phyloP scores from a whole-genome alignment of 2,329 filamentous ascomycete species.

The Apiospora rasikravindrae region DNA sequence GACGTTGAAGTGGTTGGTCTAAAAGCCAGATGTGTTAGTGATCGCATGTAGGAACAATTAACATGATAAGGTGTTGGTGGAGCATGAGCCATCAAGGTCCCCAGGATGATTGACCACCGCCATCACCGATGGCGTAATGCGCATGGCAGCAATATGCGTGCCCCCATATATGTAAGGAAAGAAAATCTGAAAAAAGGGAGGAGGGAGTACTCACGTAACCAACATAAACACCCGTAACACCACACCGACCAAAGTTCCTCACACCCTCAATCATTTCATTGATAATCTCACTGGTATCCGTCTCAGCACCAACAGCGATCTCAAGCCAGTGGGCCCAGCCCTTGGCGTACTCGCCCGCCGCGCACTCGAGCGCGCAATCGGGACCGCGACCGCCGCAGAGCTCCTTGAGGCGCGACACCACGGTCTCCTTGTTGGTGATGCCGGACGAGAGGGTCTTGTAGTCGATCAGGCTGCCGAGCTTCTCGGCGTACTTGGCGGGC shows the following conservation, averaged over 20 bases:
- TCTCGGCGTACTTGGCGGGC: conserved; percentile 50
- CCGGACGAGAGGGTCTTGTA: conserved; percentile 65
- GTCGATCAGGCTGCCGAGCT: conserved; percentile 69
- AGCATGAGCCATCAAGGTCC: conserved; percentile 17
- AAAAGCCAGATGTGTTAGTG: too few relatives aligned
- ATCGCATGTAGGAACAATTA: neutral
- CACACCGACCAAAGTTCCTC: conserved; percentile 73
- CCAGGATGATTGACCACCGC: too few relatives aligned
- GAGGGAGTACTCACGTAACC: conserved; percentile 54
- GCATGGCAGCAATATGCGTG: too few relatives aligned
- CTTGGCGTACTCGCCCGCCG: conserved; percentile 65
- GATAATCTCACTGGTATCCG: conserved; percentile 80
- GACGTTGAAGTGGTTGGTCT: conserved; percentile 84
- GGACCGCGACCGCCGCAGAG: conserved; percentile 74
- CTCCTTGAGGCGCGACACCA: conserved; percentile 75
- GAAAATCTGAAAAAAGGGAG: neutral
- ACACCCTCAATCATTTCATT: conserved; percentile 83
- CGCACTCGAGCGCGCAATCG: conserved; percentile 67
- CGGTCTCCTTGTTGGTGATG: conserved; percentile 62
- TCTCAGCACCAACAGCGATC: conserved; percentile 71
- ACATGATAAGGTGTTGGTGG: neutral
- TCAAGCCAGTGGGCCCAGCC: conserved; percentile 65
- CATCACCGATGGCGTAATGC: too few relatives aligned
- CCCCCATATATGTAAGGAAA: too few relatives aligned
- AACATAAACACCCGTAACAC: conserved; percentile 75